Base-by-base conservation (phyloP, 2,329 filamentous ascomycete genomes). In the Elsinoe necatrix region DNA sequence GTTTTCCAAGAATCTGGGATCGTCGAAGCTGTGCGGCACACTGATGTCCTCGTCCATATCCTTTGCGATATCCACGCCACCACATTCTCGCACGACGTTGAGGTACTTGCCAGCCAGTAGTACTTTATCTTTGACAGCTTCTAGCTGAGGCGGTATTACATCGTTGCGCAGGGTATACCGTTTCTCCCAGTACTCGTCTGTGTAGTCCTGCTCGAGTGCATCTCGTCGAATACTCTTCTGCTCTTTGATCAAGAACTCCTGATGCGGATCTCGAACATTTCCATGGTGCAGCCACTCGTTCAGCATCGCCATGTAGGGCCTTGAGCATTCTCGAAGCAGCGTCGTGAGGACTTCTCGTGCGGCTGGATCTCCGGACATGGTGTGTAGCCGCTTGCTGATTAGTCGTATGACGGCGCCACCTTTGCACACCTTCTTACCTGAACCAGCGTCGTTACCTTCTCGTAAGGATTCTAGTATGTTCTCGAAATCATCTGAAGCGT, bases 261-360 rank as follows among this genome's bases (percentile, higher is more conserved):
- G 82, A 69, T 97, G 92, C 0, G 91, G 89, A 68, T 98, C 93
- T 66, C 87, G 89, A 70, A 98, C 97, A 50, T 86, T 89, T 37
- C 93, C 93, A 66, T 95, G 92, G 67, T 98, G 93, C 14, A 98
- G 76, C 93, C 93, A 98, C 69, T 97, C 92, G 66, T 98, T 98
- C 59, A 98, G 75, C 93, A 98, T 98, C 41, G 81, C 80, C 91
- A 97, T 96, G 68, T 98, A 98, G 0, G 93, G 93, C 56, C 86
- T 82, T 65, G 91, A 96, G 1, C 92, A 86, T 70, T 97, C 92
- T 57, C 89, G 81, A 41, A 98, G 72, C 25, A 98, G 73, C 2
- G 85, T 86, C 9, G 89, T 93, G 9, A 98, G 78, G 18, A 98
- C 73, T 21, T 84, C 81, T 61, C 89, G 82, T 18, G 93, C 91